Evolutionary conservation across 345 rosid genomes (phyloP), one percentile per base, ranked within the genome.

Genomic region (Theobroma cacao): DNA sequence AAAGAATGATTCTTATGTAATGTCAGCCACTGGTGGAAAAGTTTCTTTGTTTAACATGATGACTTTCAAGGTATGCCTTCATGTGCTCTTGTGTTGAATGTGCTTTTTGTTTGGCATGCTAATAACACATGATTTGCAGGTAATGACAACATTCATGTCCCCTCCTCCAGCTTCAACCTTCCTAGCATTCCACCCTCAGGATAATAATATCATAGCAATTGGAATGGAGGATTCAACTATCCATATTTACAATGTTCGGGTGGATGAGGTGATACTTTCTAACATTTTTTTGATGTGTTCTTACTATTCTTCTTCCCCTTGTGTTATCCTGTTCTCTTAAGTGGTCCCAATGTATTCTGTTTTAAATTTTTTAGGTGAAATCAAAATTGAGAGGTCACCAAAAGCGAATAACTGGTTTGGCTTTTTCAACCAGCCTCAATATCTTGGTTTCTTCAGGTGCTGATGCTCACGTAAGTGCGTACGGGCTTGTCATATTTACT

Each of bases 1-100:
- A 34, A 94, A 94, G 84, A 94, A 93, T 47, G 97, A 94, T 81
- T 90, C 95, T 0, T 94, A 94, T 83, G 97, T 94, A 72, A 90
- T 91, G 93, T 94, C 98, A 14, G 97, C 97, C 55, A 83, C 91
- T 68, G 98, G 98, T 61, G 97, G 98, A 61, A 94, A 91, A 81
- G 90, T 89, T 75, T 92, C 98, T 5, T 79, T 94, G 79, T 94
- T 94, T 76, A 94, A 94, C 85, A 89, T 94, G 98, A 88, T 90
- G 95, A 91, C 91, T 36, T 94, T 93, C 85, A 93, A 90, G 95
- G 98, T 91, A 90, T 55, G 74, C 65, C 80, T 83, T 56, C 96
- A 91, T 87, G 82, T 41, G 45, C 45, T 41, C 45, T 87, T 94
- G 50, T 92, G 20, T 96, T 96, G 91, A 90, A 82, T 94, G 98